These are phyloP conservation scores for Daucus carota DNA, from an alignment of 129 eudicot species.

Conservation along the genomic window DH1_v3.0 NC_030389.2:37655001-37655500, in stretches of 20 bases:
- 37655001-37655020: background rate
- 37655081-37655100: background rate
- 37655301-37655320: background rate
- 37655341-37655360: constrained; percentile 74
- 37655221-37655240: too few species aligned
- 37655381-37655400: constrained; percentile 94
- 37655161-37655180: background rate
- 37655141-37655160: background rate
- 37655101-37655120: background rate
- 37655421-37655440: constrained; percentile 97
- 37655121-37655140: background rate
- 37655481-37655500: constrained; percentile 10
- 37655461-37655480: constrained; percentile 16
- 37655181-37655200: background rate
- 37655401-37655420: constrained; percentile 99
- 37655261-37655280: background rate
- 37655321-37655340: background rate
- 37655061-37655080: background rate
- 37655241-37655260: background rate
- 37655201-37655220: background rate
- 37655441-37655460: constrained; percentile 94
- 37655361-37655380: constrained; percentile 96
- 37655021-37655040: background rate
- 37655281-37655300: background rate
- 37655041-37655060: background rate